Percentiles rank a stretch among this genome's conserved stretches.
Evolutionary conservation across 495 filamentous ascomycete species (phyloP).

Genomic region (Penicillium manginii): DNA sequence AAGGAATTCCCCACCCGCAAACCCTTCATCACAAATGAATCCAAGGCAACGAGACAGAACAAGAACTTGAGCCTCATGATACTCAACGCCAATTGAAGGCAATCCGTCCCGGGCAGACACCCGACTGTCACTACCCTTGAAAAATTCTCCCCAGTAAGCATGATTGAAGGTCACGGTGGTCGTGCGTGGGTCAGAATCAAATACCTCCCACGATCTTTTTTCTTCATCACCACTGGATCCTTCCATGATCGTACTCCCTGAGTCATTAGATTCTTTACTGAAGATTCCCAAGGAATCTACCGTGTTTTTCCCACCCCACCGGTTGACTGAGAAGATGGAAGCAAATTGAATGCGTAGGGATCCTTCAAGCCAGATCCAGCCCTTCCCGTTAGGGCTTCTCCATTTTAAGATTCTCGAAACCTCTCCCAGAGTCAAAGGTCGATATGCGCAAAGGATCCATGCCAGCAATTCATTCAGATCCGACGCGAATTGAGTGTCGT

Average conservation of each 20-base stretch:
- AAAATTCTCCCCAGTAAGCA: background rate
- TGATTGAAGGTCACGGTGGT: conserved; percentile 1
- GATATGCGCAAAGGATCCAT: conserved; percentile 30
- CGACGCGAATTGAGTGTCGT: conserved; percentile 24
- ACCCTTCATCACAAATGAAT: too few species aligned
- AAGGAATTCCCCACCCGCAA: too few species aligned
- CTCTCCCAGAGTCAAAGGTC: conserved; percentile 31
- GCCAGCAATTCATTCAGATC: conserved; percentile 38
- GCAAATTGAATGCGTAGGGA: conserved; percentile 37
- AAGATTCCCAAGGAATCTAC: conserved; percentile 26
- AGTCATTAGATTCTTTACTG: background rate
- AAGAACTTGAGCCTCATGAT: background rate
- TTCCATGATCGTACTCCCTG: too few species aligned
- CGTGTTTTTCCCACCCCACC: conserved; percentile 38
- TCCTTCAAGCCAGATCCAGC: conserved; percentile 35
- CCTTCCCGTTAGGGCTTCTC: conserved; percentile 32
- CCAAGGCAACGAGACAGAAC: background rate
- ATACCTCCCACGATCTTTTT: background rate
- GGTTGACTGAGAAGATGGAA: conserved; percentile 37
- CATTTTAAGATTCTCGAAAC: conserved; percentile 34
- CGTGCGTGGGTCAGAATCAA: background rate
- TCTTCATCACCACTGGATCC: too few species aligned
- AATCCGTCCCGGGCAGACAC: background rate
- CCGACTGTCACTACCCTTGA: background rate
- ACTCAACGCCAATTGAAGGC: background rate